Evolutionary conservation across 768 basidiomycete genomes (phyloP).

Genomic region (Megacollybia marginata): DNA sequence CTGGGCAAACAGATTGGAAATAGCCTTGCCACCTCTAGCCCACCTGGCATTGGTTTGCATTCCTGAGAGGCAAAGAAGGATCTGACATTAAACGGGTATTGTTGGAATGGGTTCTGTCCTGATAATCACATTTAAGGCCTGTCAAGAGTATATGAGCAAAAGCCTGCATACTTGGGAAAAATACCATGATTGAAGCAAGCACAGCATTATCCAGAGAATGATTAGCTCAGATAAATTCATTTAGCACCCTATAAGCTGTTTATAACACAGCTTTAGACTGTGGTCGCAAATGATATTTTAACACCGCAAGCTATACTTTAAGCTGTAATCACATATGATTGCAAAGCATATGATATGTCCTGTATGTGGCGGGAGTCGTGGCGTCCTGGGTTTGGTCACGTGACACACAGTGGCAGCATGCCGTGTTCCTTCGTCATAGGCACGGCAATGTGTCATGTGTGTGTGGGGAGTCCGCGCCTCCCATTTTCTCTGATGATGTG

Average conservation of each 20-base stretch:
- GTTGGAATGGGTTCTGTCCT: slow-evolving; percentile 49
- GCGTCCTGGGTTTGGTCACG: no score
- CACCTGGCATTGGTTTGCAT: slow-evolving; percentile 31
- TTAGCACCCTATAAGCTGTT: background rate
- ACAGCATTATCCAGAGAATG: slow-evolving; percentile 50
- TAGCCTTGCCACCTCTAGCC: slow-evolving; percentile 54
- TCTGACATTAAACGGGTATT: slow-evolving; percentile 53
- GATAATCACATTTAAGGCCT: slow-evolving; percentile 55
- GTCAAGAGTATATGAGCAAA: background rate
- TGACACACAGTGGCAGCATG: no score
- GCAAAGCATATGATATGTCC: no score
- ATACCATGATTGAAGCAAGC: slow-evolving; percentile 49
- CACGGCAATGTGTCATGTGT: no score
- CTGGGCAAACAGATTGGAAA: slow-evolving; percentile 57
- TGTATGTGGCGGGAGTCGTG: no score
- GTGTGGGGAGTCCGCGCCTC: no score
- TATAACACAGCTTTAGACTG: no score
- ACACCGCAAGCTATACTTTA: no score
- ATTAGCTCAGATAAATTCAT: slow-evolving; percentile 30
- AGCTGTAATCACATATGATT: no score
- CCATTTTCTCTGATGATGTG: no score
- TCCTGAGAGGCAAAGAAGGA: slow-evolving; percentile 53
- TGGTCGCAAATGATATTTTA: no score
- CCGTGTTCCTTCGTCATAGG: no score
- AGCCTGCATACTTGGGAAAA: slow-evolving; percentile 4